Conservation (phyloP, 2,329 filamentous ascomycete genomes). For the Diaporthe caulivora region DNA sequence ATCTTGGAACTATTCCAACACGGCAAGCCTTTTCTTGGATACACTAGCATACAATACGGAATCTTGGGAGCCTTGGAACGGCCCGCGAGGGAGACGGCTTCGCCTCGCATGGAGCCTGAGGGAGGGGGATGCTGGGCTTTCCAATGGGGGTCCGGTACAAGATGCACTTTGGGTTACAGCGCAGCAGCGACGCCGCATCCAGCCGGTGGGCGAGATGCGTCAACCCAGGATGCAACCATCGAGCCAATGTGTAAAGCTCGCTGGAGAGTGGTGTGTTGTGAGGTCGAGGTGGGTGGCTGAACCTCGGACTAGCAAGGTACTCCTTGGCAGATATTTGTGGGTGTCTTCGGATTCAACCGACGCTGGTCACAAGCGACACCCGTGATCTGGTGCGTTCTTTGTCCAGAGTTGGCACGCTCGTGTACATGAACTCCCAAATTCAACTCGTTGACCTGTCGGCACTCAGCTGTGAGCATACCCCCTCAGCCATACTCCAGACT, state of each 20-base stretch:
- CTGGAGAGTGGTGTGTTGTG: background rate
- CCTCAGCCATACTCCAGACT: background rate
- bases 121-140: background rate
- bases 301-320: background rate
- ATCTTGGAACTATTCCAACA: background rate
- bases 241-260: background rate
- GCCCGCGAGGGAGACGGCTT: conserved; percentile 8
- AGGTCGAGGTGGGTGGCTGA: conserved; percentile 4
- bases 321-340: conserved; percentile 4
- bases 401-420: background rate
- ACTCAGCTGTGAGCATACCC: background rate
- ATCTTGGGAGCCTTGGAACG: conserved; percentile 1
- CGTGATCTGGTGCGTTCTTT: background rate
- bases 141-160: background rate
- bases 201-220: background rate
- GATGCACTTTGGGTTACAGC: conserved; percentile 19
- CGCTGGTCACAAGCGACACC: background rate
- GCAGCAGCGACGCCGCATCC: conserved; percentile 15
- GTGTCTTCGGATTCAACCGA: conserved; percentile 18
- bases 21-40: background rate
- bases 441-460: conserved; percentile 2
- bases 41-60: background rate
- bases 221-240: background rate
- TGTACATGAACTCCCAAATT: background rate
- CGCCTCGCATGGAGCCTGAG: background rate